phyloP scores from a whole-genome alignment of 768 basidiomycete genomes.

The Lactifluus piperatus region DNA sequence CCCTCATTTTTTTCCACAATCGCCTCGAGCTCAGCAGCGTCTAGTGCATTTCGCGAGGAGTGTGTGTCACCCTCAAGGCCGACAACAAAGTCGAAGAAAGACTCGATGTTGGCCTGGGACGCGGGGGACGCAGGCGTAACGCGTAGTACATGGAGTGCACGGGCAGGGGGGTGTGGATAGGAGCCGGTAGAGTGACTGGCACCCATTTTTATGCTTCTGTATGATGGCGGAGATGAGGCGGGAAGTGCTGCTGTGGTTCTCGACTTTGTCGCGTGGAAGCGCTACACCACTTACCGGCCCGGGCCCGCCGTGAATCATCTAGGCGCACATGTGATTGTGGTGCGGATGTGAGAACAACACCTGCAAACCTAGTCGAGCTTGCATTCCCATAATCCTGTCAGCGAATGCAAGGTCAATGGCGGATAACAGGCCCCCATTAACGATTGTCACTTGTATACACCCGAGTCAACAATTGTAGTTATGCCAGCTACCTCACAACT shows the following conservation, averaged over 20 bases:
- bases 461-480: too few relatives aligned
- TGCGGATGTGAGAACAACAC: too few relatives aligned
- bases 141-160: conserved; percentile 78
- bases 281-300: too few relatives aligned
- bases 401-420: too few relatives aligned
- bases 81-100: conserved; percentile 95
- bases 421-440: too few relatives aligned
- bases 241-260: background rate
- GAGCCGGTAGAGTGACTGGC: conserved; percentile 58
- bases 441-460: too few relatives aligned
- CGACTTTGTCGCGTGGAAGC: too few relatives aligned
- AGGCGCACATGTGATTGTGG: too few relatives aligned
- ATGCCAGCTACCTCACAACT: too few relatives aligned
- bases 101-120: conserved; percentile 73
- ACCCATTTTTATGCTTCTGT: conserved; percentile 45
- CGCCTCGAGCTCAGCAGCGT: conserved; percentile 61
- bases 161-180: conserved; percentile 40
- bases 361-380: too few relatives aligned
- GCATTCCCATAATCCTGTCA: too few relatives aligned
- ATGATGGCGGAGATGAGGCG: background rate
- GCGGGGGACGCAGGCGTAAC: conserved; percentile 88
- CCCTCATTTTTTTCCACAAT: conserved; percentile 82
- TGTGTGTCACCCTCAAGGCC: conserved; percentile 72
- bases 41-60: conserved; percentile 45
- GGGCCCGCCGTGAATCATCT: background rate